Base-by-base conservation (phyloP, 2,329 filamentous ascomycete species). In the Colletotrichum horii region DNA sequence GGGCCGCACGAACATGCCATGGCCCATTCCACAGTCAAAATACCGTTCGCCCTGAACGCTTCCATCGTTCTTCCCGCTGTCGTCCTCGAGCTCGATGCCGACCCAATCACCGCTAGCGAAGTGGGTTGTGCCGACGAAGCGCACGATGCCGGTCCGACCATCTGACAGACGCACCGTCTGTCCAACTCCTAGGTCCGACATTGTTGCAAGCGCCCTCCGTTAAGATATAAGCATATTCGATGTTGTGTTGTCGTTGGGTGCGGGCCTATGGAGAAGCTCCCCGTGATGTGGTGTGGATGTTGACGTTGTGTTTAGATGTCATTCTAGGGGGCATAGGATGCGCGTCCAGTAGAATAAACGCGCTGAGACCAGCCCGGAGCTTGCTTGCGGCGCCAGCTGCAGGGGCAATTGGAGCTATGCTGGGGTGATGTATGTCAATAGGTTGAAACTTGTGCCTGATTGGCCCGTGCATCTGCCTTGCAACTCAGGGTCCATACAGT, bases 21-120 rank as follows among this genome's bases (percentile, higher is more conserved):
- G 88, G 55, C 88, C 95, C 91, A 90, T 93, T 84, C 82, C 90
- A 85, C 96, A 98, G 66, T 96, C 92, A 80, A 98, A 98, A 83
- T 98, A 98, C 24, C 95, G 89, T 82, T 95, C 91, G 77, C 95
- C 96, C 83, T 96, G 92, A 62, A 98, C 95, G 71, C 94, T 94
- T 78, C 96, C 96, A 89, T 98, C 95, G 80, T 98, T 98, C 88
- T 98, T 98, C 36, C 97, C 96, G 24, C 90, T 91, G 69, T 93
- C 88, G 62, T 95, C 94, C 68, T 95, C 92, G 72, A 98, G 91
- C 87, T 98, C 96, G 75, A 98, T 91, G 78, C 96, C 96, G 75
- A 98, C 89, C 95, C 96, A 98, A 77, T 94, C 92, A 77, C 96
- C 96, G 8, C 90, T 87, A 74, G 95, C 93, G 85, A 98, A 98